Evolutionary conservation across 768 basidiomycete species (phyloP).

Genomic region (Boletus rufocinnamomeus): DNA sequence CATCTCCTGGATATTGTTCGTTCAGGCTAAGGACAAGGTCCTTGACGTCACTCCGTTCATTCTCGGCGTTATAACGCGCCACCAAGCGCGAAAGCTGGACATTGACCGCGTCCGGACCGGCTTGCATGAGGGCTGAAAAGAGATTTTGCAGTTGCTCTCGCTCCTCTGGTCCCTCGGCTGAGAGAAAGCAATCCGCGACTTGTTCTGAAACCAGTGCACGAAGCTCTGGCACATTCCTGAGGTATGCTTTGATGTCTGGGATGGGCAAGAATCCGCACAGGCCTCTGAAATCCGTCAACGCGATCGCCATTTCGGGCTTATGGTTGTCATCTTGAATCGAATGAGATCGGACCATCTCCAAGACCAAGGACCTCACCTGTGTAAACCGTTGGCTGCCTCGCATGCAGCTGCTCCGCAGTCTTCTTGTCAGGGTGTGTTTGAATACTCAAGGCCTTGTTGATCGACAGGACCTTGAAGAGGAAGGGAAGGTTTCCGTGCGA

Average conservation of each 20-base stretch:
- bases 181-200: constrained; percentile 54
- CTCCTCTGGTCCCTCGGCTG: constrained; percentile 36
- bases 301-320: constrained; percentile 99
- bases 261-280: constrained; percentile 94
- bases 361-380: constrained; percentile 60
- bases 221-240: constrained; percentile 76
- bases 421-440: constrained; percentile 91
- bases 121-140: constrained; percentile 84
- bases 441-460: constrained; percentile 86
- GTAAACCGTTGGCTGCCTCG: constrained; percentile 77
- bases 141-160: constrained; percentile 64
- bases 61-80: constrained; percentile 55
- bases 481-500: constrained; percentile 77
- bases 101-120: constrained; percentile 54
- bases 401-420: constrained; percentile 71
- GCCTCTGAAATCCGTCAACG: constrained; percentile 85
- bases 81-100: constrained; percentile 59
- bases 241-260: constrained; percentile 62
- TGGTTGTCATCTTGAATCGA: constrained; percentile 81
- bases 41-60: constrained; percentile 48
- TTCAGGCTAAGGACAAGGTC: constrained; percentile 65
- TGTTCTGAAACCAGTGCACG: constrained; percentile 62
- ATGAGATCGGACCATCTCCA: constrained; percentile 9
- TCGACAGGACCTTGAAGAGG: constrained; percentile 89
- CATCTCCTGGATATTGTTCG: constrained; percentile 84